Conservation (phyloP, 2,329 filamentous ascomycete species). For the Ophiostoma novo-ulmi region DNA sequence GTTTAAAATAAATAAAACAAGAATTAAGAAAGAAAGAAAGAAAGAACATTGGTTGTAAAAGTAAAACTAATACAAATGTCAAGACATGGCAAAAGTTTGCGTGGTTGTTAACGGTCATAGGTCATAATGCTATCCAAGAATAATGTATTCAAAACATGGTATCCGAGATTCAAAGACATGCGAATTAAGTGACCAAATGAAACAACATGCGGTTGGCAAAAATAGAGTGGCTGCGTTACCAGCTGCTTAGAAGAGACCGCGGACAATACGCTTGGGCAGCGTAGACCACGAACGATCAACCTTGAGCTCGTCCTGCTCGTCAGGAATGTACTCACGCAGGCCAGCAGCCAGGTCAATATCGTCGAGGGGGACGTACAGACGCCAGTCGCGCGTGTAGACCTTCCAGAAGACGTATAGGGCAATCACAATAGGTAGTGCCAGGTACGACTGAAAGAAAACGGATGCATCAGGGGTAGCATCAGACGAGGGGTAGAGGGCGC, state of each 20-base stretch:
- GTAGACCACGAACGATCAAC: conserved; percentile 33
- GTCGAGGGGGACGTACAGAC: conserved; percentile 50
- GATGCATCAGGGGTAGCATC: conserved; percentile 37
- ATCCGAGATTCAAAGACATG: background rate
- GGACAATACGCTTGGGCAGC: conserved; percentile 35
- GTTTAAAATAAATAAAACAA: background rate
- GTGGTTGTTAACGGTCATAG: background rate
- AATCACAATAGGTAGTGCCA: conserved; percentile 54
- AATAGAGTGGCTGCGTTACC: conserved; percentile 16
- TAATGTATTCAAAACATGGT: background rate
- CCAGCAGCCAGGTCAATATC: conserved; percentile 61
- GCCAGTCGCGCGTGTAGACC: conserved; percentile 48
- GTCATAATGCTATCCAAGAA: background rate
- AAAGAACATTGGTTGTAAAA: background rate
- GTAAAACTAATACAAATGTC: background rate
- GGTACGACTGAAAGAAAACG: conserved; percentile 55
- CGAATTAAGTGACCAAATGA: background rate
- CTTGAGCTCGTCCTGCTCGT: conserved; percentile 36
- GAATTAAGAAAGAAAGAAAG: background rate
- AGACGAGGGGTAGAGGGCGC: conserved; percentile 49
- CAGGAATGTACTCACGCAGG: conserved; percentile 50
- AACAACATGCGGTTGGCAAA: background rate
- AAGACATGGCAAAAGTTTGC: background rate
- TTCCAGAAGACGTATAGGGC: conserved; percentile 62
- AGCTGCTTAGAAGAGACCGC: conserved; percentile 35